These are phyloP conservation scores for Hordeum pubiflorum DNA, from an alignment of 202 grass and related monocot genomes.

Conservation along the genomic window DNA sequence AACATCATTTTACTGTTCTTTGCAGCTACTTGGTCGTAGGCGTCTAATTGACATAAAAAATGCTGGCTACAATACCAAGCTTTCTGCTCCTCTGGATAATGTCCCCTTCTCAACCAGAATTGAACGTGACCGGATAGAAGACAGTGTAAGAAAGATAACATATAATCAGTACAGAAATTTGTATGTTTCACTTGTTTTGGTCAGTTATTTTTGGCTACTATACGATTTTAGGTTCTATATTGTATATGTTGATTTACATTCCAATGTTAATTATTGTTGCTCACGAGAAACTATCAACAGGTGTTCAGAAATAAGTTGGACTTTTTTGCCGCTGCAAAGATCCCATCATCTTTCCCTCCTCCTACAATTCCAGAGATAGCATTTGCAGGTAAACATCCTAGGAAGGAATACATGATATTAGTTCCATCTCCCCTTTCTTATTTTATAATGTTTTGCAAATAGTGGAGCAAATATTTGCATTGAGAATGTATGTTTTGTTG, in stretches of 20 bases:
- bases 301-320: slow-evolving; percentile 90
- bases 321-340: slow-evolving; percentile 86
- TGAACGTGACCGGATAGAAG: slow-evolving; percentile 77
- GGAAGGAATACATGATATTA: neutral
- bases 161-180: slow-evolving; percentile 20
- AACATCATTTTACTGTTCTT: slow-evolving; percentile 20
- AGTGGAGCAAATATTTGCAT: neutral
- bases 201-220: neutral
- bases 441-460: neutral
- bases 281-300: slow-evolving; percentile 36
- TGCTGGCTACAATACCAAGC: slow-evolving; percentile 79
- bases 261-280: neutral
- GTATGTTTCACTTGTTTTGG: slow-evolving; percentile 8
- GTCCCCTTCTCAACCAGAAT: slow-evolving; percentile 65
- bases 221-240: neutral
- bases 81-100: slow-evolving; percentile 88
- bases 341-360: slow-evolving; percentile 82
- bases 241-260: neutral
- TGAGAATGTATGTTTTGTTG: neutral
- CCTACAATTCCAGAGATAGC: slow-evolving; percentile 85
- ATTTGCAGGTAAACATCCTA: slow-evolving; percentile 70
- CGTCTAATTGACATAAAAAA: slow-evolving; percentile 81
- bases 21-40: slow-evolving; percentile 78
- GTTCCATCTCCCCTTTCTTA: neutral
- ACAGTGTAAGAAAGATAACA: slow-evolving; percentile 50